phyloP scores from a whole-genome alignment of 352 stramenopile genomes.

The Phytopythium helicoides region DNA sequence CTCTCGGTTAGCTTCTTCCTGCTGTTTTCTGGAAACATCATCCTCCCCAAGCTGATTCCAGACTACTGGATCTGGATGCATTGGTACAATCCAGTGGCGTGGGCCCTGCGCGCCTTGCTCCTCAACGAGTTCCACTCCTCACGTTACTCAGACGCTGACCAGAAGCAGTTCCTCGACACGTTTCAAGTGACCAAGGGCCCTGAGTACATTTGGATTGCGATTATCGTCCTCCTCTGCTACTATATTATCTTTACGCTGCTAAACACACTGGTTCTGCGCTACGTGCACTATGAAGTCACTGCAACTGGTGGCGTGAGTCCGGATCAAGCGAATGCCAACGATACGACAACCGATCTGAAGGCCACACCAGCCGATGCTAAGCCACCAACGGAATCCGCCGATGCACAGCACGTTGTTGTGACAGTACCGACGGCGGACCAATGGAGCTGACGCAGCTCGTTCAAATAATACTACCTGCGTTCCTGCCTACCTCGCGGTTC shows the following conservation, averaged over 20 bases:
- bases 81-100: conserved; percentile 48
- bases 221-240: conserved; percentile 31
- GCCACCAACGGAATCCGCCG: background rate
- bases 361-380: background rate
- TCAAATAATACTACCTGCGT: conserved; percentile 12
- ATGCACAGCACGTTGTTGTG: conserved; percentile 7
- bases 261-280: conserved; percentile 36
- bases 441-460: background rate
- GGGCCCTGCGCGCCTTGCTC: conserved; percentile 29
- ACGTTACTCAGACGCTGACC: conserved; percentile 8
- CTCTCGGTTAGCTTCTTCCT: conserved; percentile 43
- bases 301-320: conserved; percentile 3
- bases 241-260: conserved; percentile 40
- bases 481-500: conserved; percentile 23
- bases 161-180: conserved; percentile 2
- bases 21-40: conserved; percentile 74
- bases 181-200: conserved; percentile 14
- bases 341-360: conserved; percentile 6
- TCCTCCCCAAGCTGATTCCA: conserved; percentile 58
- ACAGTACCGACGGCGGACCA: background rate
- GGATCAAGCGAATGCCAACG: background rate
- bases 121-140: conserved; percentile 27
- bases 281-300: conserved; percentile 29
- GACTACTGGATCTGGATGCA: conserved; percentile 81
- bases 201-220: conserved; percentile 34